Percentiles rank a stretch among this genome's conserved stretches.
These are phyloP conservation scores for Tolypocladium capitatum DNA, from an alignment of 2,329 filamentous ascomycete species.

Conservation along the genomic window DNA sequence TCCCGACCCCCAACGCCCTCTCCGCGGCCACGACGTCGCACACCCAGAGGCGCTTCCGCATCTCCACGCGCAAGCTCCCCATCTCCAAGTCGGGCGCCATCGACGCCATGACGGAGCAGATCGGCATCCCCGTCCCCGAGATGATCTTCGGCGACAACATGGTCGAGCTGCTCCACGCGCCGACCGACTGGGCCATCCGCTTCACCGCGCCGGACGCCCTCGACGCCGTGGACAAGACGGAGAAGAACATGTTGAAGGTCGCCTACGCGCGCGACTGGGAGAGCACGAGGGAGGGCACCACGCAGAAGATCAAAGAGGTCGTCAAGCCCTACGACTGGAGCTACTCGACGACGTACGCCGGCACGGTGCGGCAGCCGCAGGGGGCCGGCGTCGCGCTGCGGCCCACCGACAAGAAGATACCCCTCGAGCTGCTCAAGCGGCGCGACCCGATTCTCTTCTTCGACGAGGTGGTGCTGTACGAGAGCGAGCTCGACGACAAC, in stretches of 20 bases:
- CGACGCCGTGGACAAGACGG: slow-evolving; percentile 88
- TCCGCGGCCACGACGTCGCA: slow-evolving; percentile 41
- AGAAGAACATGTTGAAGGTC: slow-evolving; percentile 79
- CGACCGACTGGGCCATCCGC: slow-evolving; percentile 61
- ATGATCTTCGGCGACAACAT: slow-evolving; percentile 99
- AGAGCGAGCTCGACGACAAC: slow-evolving; percentile 96
- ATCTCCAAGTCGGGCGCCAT: slow-evolving; percentile 90
- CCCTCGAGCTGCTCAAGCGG: slow-evolving; percentile 72
- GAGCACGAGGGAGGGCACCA: slow-evolving; percentile 54
- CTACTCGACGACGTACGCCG: slow-evolving; percentile 79
- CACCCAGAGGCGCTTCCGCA: slow-evolving; percentile 53
- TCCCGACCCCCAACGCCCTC: slow-evolving; percentile 36
- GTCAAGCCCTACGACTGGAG: slow-evolving; percentile 98
- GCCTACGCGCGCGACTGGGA: slow-evolving; percentile 84
- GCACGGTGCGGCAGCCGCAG: slow-evolving; percentile 38
- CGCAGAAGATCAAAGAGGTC: slow-evolving; percentile 80
- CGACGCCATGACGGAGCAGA: slow-evolving; percentile 62
- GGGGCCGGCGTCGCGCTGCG: not conserved
- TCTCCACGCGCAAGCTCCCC: slow-evolving; percentile 78
- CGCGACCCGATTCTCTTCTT: slow-evolving; percentile 94
- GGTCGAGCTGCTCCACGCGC: slow-evolving; percentile 59
- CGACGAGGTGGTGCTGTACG: slow-evolving; percentile 90
- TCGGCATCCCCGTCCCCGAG: slow-evolving; percentile 83
- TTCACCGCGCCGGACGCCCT: slow-evolving; percentile 84
- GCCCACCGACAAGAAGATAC: slow-evolving; percentile 42